A percentile compares a stretch with the other conserved stretches of the same genome.
Conservation (phyloP, 352 stramenopile genomes). For the Thraustochytrium striatum region DNA sequence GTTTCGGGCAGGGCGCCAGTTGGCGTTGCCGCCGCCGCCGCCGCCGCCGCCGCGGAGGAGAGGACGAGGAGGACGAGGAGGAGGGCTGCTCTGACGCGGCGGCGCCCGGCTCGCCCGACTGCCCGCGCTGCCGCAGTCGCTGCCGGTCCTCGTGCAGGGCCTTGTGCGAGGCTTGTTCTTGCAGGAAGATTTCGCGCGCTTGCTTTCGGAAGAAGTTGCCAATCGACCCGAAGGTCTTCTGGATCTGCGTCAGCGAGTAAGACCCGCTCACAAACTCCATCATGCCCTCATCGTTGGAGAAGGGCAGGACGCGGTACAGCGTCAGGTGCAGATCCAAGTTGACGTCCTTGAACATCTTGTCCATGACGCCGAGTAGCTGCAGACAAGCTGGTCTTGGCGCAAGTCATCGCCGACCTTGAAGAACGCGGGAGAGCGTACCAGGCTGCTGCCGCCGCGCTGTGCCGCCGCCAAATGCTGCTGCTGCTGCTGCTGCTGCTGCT, state of each 20-base stretch:
- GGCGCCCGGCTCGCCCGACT: background rate
- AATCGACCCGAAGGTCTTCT: conserved; percentile 3
- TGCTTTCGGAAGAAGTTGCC: conserved; percentile 5
- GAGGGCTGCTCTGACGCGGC: background rate
- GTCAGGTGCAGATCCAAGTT: conserved; percentile 96
- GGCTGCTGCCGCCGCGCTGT: no score
- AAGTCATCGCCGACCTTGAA: conserved; percentile 99
- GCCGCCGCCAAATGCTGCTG: background rate
- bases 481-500: background rate
- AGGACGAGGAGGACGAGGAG: background rate
- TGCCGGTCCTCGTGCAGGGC: background rate
- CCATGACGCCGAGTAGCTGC: conserved; percentile 99
- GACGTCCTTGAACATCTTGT: conserved; percentile 95
- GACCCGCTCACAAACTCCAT: conserved; percentile 54
- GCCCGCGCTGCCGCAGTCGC: background rate
- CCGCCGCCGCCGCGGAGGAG: no score
- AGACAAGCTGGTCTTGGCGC: conserved; percentile 99
- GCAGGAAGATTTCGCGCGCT: conserved; percentile 8
- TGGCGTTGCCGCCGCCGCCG: no score
- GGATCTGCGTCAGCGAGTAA: conserved; percentile 41
- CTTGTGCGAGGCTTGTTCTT: background rate
- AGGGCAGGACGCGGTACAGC: conserved; percentile 71
- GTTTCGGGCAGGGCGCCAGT: no score
- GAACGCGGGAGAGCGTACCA: conserved; percentile 56
- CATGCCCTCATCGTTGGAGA: conserved; percentile 51